Evolutionary conservation across 192 early-diverging fungal species (phyloP).

Genomic region (Phycomyces blakesleeanus): DNA sequence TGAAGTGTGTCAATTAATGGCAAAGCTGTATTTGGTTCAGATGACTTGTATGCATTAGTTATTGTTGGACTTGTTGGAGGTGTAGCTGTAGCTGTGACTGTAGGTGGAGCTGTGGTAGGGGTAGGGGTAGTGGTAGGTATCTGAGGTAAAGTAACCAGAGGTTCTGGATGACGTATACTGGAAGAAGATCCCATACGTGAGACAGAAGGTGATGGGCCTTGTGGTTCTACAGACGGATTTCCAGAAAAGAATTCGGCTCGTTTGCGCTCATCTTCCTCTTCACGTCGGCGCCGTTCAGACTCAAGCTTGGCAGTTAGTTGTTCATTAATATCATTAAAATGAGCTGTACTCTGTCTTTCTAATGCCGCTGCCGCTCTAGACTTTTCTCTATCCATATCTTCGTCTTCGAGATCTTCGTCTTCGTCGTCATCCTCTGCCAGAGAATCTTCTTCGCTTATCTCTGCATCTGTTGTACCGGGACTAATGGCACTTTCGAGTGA

Average conservation of each 20-base stretch:
- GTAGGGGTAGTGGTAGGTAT: no score
- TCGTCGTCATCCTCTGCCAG: conserved; percentile 12
- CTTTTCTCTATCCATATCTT: not conserved
- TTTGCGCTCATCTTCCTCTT: conserved; percentile 33
- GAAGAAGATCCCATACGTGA: not conserved
- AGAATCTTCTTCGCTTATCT: not conserved
- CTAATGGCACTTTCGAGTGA: conserved; percentile 30
- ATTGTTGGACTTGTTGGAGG: no score
- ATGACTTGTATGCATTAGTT: no score
- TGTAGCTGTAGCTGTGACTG: no score
- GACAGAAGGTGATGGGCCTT: not conserved
- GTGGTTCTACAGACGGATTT: not conserved
- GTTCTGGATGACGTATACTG: not conserved
- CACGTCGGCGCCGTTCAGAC: conserved; percentile 15
- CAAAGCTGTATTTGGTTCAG: no score
- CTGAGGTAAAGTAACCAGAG: no score
- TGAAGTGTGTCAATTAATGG: no score
- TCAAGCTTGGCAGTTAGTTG: conserved; percentile 10
- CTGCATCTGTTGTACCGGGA: conserved; percentile 28
- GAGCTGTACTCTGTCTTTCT: not conserved
- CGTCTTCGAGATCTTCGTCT: conserved; percentile 4
- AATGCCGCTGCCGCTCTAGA: not conserved
- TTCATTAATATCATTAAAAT: conserved; percentile 10
- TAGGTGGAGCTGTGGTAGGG: no score
- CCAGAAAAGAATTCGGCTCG: conserved; percentile 24